Evolutionary conservation across 2,329 filamentous ascomycete genomes (phyloP), one percentile per base, ranked within the genome.

Genomic region (Pseudogymnoascus destructans): DNA sequence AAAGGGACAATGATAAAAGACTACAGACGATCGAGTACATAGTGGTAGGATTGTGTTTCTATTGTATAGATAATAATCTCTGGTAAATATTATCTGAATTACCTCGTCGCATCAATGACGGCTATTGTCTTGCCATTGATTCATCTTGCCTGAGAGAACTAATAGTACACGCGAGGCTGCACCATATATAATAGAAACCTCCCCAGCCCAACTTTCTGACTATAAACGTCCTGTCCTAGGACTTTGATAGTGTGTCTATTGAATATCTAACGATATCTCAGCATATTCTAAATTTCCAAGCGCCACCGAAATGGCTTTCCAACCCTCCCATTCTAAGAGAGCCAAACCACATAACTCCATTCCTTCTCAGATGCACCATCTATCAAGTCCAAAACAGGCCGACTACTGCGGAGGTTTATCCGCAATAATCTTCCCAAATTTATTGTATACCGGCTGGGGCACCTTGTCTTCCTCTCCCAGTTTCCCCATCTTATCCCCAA

Each of bases 401-500:
- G 9, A 13, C 25, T 52, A 52, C 25, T 52, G 15, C 15, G 9
- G n/a, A 10, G 15, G 2, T 23, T 59, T 59, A 25, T 71, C 71
- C 54, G 68, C 66, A 59, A 72, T 64, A 15, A 73, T 59, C 32
- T 66, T 68, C 2, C 71, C 71, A 58, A 68, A 73, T 36, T 69
- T 64, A 55, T 73, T 72, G 59, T 73, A 73, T 10, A 72, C 63
- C 10, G 71, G 70, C 42, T 64, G 64, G 19, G 66, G 65, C 5
- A 63, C 58, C 8, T 61, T 64, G 1, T 60, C 55, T 32, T 74
- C 73, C 52, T 68, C 63, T 0, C 66, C 69, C 69, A 71, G 75
- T 1, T 61, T 63, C 0, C 75, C 77, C 23, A 72, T 69, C 0
- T 70, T 72, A 63, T 80, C 77, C 6, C 68, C 66, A 62, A 80